Conservation (phyloP, 352 stramenopile species). For the Blastocystis sp. region DNA sequence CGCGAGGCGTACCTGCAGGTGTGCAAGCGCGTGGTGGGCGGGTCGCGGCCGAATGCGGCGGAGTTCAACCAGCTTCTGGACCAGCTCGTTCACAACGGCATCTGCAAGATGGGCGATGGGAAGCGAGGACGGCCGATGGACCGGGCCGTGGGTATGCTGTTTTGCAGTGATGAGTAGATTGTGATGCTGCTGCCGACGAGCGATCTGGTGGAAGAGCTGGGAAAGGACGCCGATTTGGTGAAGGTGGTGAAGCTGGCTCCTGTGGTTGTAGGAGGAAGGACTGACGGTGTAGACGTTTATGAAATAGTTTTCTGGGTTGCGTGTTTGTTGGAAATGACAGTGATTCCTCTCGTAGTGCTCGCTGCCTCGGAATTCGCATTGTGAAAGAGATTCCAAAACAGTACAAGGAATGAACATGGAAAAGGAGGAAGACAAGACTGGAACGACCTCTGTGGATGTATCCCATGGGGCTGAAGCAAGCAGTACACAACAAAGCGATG, state of each 20-base stretch:
- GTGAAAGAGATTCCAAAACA: no score
- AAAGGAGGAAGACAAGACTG: no score
- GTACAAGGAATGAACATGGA: no score
- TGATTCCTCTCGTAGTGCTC: no score
- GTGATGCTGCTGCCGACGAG: constrained; percentile 6
- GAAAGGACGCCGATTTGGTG: constrained; percentile 20
- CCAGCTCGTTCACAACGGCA: constrained; percentile 45
- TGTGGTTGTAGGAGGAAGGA: background rate
- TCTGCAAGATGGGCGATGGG: constrained; percentile 29
- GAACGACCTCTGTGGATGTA: no score
- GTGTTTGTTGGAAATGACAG: no score
- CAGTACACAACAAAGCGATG: no score
- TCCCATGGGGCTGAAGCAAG: no score
- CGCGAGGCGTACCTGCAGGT: constrained; percentile 34
- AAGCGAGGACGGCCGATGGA: constrained; percentile 27
- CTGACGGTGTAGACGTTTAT: no score
- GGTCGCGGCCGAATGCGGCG: constrained; percentile 13
- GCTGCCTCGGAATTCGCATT: no score
- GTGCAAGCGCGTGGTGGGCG: constrained; percentile 30
- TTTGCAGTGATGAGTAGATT: constrained; percentile 8
- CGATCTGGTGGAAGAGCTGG: constrained; percentile 11
- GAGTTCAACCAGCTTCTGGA: constrained; percentile 26
- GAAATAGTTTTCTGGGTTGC: no score
- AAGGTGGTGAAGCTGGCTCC: constrained; percentile 36
- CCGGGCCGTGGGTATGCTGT: background rate